phyloP scores from a whole-genome alignment of 495 filamentous ascomycete species.

The Lichenothelia convexa region DNA sequence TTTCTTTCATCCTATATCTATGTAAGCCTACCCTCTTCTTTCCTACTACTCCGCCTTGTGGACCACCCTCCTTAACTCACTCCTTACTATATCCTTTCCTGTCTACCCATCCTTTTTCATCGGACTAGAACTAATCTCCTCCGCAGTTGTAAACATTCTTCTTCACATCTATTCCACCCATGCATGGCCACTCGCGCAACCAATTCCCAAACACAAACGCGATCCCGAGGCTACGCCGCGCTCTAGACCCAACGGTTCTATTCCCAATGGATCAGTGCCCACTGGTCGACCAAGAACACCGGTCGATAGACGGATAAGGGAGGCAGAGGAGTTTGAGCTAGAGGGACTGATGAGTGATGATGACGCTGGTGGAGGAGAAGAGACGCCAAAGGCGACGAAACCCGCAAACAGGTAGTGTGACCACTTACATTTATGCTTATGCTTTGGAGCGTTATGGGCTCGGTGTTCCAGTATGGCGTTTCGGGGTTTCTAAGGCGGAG shows the following conservation, averaged over 20 bases:
- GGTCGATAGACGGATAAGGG: constrained; percentile 33
- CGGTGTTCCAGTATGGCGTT: no score
- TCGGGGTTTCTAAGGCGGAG: no score
- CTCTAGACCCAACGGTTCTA: constrained; percentile 2
- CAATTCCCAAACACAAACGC: constrained; percentile 4
- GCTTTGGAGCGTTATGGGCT: no score
- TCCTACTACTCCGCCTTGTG: neutral
- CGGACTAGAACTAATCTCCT: constrained; percentile 3
- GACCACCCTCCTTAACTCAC: neutral
- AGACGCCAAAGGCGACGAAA: no score
- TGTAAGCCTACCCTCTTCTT: constrained; percentile 31
- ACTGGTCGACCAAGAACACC: constrained; percentile 22
- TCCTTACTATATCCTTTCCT: neutral
- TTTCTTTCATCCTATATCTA: constrained; percentile 80
- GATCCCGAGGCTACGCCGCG: constrained; percentile 9
- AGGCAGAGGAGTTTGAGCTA: constrained; percentile 31
- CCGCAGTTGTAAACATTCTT: constrained; percentile 55
- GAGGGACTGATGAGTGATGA: constrained; percentile 64
- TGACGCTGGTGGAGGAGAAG: no score
- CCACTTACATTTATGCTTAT: no score
- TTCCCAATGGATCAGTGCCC: constrained; percentile 44
- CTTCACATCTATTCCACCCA: constrained; percentile 61
- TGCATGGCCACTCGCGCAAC: constrained; percentile 21
- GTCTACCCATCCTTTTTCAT: neutral
- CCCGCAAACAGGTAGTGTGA: no score